phyloP scores from a whole-genome alignment of 1,284 basidiomycete species.

The Sanghuangporus baumii region DNA sequence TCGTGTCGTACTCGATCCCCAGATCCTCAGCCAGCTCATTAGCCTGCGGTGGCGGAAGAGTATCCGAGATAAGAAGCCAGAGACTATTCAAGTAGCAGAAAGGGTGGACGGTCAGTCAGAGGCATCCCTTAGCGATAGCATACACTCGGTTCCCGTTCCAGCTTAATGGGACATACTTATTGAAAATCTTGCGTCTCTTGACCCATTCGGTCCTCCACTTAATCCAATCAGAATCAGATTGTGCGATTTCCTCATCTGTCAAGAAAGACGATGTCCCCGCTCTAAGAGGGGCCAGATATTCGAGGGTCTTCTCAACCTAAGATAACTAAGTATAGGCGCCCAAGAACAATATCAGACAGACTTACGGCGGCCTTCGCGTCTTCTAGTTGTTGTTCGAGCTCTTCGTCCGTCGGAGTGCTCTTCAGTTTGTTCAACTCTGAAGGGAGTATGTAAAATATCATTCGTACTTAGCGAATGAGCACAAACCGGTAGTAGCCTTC shows the following conservation, averaged over 20 bases:
- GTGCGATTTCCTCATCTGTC: conserved; percentile 48
- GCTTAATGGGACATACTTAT: conserved; percentile 41
- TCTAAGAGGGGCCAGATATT: conserved; percentile 58
- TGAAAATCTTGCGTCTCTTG: conserved; percentile 61
- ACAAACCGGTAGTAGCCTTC: conserved; percentile 43
- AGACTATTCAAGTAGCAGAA: conserved; percentile 41
- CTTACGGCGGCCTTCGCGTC: conserved; percentile 40
- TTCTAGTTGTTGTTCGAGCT: conserved; percentile 48
- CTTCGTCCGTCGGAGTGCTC: conserved; percentile 59
- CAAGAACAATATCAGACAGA: conserved; percentile 1
- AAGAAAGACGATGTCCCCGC: conserved; percentile 62
- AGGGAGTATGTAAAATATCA: background rate
- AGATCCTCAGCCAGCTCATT: conserved; percentile 60
- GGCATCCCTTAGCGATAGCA: background rate
- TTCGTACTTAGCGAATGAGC: background rate
- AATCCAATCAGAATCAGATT: conserved; percentile 60
- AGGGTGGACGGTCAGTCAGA: background rate
- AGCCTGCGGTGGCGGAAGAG: conserved; percentile 58
- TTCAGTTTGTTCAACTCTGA: conserved; percentile 63
- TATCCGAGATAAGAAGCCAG: conserved; percentile 67
- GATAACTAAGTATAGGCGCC: background rate
- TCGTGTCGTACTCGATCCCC: conserved; percentile 67
- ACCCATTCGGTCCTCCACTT: conserved; percentile 73
- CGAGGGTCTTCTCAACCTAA: conserved; percentile 45
- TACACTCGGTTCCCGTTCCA: background rate